phyloP scores from a whole-genome alignment of 2,329 filamentous ascomycete genomes.

The Epichloe glyceriae region DNA sequence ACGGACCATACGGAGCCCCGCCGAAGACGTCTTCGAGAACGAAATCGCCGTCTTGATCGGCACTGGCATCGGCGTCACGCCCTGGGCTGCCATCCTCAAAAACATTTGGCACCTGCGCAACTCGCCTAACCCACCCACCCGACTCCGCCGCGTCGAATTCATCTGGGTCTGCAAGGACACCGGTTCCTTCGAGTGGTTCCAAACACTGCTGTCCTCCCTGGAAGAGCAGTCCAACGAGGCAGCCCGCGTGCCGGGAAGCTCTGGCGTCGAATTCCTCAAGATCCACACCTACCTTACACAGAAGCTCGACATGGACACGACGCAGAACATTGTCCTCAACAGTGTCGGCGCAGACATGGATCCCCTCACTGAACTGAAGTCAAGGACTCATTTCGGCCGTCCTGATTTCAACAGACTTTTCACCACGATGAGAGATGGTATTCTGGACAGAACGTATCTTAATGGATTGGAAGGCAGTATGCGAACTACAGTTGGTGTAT shows the following conservation, averaged over 20 bases:
- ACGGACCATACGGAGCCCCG: slow-evolving; percentile 91
- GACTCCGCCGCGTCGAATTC: slow-evolving; percentile 90
- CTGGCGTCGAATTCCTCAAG: slow-evolving; percentile 73
- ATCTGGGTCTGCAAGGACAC: slow-evolving; percentile 98
- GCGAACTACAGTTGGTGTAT: slow-evolving; percentile 83
- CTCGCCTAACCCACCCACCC: slow-evolving; percentile 74
- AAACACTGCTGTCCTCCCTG: slow-evolving; percentile 79
- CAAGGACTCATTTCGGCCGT: slow-evolving; percentile 85
- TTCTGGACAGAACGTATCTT: slow-evolving; percentile 75
- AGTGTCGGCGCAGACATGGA: slow-evolving; percentile 79
- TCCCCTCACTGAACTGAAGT: slow-evolving; percentile 80
- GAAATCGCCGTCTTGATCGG: slow-evolving; percentile 78
- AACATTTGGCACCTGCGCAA: slow-evolving; percentile 97
- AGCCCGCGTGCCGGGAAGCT: slow-evolving; percentile 52
- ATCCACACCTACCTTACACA: slow-evolving; percentile 98
- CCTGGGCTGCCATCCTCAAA: slow-evolving; percentile 80
- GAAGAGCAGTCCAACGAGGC: slow-evolving; percentile 70
- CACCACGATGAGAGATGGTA: slow-evolving; percentile 73
- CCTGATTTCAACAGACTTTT: slow-evolving; percentile 80
- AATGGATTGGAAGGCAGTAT: slow-evolving; percentile 63
- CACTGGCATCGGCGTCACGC: slow-evolving; percentile 77
- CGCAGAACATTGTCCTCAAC: slow-evolving; percentile 95
- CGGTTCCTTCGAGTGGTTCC: slow-evolving; percentile 96
- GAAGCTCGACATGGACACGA: slow-evolving; percentile 78
- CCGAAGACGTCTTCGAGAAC: slow-evolving; percentile 93